Evolutionary conservation across 2,329 filamentous ascomycete species (phyloP), one percentile per base, ranked within the genome.

Genomic region (Hymenoscyphus fructigenus): DNA sequence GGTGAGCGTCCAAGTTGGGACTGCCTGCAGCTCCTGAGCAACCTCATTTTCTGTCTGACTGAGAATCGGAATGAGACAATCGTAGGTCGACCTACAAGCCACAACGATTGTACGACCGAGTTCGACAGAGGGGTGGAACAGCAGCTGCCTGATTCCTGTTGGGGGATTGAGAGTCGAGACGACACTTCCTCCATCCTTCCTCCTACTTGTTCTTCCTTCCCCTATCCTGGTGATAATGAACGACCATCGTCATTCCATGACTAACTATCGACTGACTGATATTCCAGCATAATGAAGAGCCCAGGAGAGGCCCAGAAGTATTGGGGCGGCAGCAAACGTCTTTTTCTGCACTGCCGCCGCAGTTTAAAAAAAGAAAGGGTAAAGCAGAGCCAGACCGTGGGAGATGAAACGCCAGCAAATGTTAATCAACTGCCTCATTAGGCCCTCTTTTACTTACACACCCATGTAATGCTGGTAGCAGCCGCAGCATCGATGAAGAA

Each of bases 401-500:
- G 56, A 62, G 41, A 50, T 68, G 66, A 68, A 66, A 68, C 66
- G 60, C 65, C 59, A 66, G 64, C 23, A 59, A 61, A 68, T 47
- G 65, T 62, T 62, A 57, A 64, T 64, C 61, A 32, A 65, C 65
- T 67, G 64, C 66, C 66, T 32, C 28, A 63, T 66, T 64, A 23
- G 64, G 66, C 59, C 62, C 56, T 26, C 10, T 12, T 50, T 12
- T 50, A 23, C 44, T 50, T 20, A 50, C 44, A 50, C 26, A 50
- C 20, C 44, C 44, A 20, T 50, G 44, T 23, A 20, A 50, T 50
- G 44, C 44, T 50, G 44, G 44, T 23, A 26, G 20, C n/a, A 50
- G 44, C 44, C 44, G 44, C 34, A 36, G 44, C 44, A 50, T 50
- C 44, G 20, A 50, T 50, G 44, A 50, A 23, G n/a, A 23, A 50